phyloP scores from a whole-genome alignment of 371 early-diverging fungal species.

The Mortierella sp. region DNA sequence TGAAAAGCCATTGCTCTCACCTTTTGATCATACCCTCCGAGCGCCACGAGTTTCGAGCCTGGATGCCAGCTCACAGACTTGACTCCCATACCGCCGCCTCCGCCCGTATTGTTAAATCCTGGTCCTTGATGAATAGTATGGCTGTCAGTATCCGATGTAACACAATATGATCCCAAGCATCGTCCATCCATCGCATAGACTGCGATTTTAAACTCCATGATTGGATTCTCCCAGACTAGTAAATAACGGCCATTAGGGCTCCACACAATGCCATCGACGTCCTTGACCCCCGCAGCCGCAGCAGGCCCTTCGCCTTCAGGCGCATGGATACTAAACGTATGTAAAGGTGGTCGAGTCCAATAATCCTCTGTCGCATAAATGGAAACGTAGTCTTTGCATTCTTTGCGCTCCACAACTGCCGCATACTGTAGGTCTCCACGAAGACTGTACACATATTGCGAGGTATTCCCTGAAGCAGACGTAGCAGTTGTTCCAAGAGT shows the following conservation, averaged over 20 bases:
- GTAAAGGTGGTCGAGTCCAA: conserved; percentile 38
- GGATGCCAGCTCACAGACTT: conserved; percentile 56
- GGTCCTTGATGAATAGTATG: background rate
- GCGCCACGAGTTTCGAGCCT: conserved; percentile 40
- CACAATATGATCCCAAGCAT: conserved; percentile 29
- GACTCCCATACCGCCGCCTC: conserved; percentile 50
- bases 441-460: conserved; percentile 36
- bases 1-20: conserved; percentile 3
- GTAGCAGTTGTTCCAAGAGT: conserved; percentile 47
- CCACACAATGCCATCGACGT: conserved; percentile 52
- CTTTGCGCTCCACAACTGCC: conserved; percentile 48
- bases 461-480: conserved; percentile 23
- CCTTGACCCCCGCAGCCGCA: conserved; percentile 27
- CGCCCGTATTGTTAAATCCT: conserved; percentile 7
- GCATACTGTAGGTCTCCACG: conserved; percentile 47
- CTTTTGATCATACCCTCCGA: conserved; percentile 56
- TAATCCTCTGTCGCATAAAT: conserved; percentile 48
- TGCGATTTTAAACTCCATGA: conserved; percentile 38
- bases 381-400: conserved; percentile 45
- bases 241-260: conserved; percentile 53
- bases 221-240: conserved; percentile 51
- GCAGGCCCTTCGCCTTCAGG: conserved; percentile 12
- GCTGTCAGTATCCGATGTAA: conserved; percentile 11
- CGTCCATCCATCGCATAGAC: conserved; percentile 50
- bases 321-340: conserved; percentile 22